Percentiles rank a stretch among this genome's conserved stretches.
Evolutionary conservation across 176 grass and related monocot species (phyloP).

Genomic region (Bolboschoenus planiculmis): DNA sequence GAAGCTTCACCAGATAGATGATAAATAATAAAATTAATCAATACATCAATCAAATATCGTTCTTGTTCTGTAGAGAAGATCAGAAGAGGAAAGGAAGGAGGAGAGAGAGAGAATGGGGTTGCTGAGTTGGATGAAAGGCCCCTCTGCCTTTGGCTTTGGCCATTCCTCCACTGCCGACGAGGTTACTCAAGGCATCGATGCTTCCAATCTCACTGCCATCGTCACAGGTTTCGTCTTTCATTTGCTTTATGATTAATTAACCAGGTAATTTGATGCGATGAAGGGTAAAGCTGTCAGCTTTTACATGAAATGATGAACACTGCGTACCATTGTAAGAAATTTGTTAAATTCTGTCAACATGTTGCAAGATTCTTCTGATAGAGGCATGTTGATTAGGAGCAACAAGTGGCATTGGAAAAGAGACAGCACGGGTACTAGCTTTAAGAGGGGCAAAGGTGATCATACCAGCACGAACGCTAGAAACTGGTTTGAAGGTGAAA

Average conservation of each 20-base stretch:
- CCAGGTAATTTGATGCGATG: not conserved
- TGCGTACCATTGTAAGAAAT: not conserved
- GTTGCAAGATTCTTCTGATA: not conserved
- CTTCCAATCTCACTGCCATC: slow-evolving; percentile 59
- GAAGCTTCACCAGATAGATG: not conserved
- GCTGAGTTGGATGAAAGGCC: slow-evolving; percentile 45
- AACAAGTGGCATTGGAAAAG: slow-evolving; percentile 83
- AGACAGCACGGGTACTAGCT: slow-evolving; percentile 71
- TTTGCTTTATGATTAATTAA: not conserved
- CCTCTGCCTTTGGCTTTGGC: slow-evolving; percentile 49
- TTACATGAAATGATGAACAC: not conserved
- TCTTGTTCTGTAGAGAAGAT: not conserved
- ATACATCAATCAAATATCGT: too few species aligned
- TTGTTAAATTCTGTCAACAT: not conserved
- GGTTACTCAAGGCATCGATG: slow-evolving; percentile 67
- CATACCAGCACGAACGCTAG: slow-evolving; percentile 58
- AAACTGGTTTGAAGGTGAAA: slow-evolving; percentile 55
- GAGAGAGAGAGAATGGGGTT: slow-evolving; percentile 28
- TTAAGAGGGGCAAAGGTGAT: slow-evolving; percentile 70
- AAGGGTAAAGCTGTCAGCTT: not conserved
- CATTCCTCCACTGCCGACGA: slow-evolving; percentile 56
- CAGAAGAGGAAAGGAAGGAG: not conserved
- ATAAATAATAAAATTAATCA: too few species aligned
- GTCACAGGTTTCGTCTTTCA: slow-evolving; percentile 56
- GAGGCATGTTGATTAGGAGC: slow-evolving; percentile 33